Evolutionary conservation across 805 yeast species (phyloP).

Genomic region (Candida corydali): DNA sequence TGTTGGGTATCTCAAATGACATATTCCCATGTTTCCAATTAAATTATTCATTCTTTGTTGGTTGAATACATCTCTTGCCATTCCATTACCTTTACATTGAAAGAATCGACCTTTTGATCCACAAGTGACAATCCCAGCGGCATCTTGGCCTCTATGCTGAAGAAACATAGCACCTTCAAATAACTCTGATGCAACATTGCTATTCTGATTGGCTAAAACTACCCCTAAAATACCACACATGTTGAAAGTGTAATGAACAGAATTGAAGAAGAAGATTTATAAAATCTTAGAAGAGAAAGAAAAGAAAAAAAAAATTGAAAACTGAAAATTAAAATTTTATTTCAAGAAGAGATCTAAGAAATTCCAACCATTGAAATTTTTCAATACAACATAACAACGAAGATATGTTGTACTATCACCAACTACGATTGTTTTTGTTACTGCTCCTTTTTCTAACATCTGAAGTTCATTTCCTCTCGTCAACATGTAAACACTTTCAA

Average conservation of each 20-base stretch:
- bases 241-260: background rate
- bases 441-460: no score
- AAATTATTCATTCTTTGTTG: slow-evolving; percentile 71
- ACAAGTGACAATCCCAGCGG: slow-evolving; percentile 98
- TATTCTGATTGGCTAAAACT: slow-evolving; percentile 69
- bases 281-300: slow-evolving; percentile 5
- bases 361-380: no score
- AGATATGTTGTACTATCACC: no score
- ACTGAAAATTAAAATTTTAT: no score
- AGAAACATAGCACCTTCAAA: slow-evolving; percentile 89
- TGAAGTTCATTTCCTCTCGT: no score
- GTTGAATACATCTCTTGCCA: slow-evolving; percentile 97
- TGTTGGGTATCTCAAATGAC: slow-evolving; percentile 93
- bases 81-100: slow-evolving; percentile 98
- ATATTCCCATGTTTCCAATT: slow-evolving; percentile 92
- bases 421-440: no score
- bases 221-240: slow-evolving; percentile 98
- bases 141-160: slow-evolving; percentile 98
- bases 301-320: background rate
- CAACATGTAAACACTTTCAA: no score
- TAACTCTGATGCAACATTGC: slow-evolving; percentile 80
- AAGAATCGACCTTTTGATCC: slow-evolving; percentile 90
- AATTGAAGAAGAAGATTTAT: slow-evolving; percentile 6
- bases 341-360: no score
- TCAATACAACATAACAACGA: no score